These are phyloP conservation scores for Phytophthora citricola DNA, from an alignment of 352 stramenopile genomes.

Conservation along the genomic window DNA sequence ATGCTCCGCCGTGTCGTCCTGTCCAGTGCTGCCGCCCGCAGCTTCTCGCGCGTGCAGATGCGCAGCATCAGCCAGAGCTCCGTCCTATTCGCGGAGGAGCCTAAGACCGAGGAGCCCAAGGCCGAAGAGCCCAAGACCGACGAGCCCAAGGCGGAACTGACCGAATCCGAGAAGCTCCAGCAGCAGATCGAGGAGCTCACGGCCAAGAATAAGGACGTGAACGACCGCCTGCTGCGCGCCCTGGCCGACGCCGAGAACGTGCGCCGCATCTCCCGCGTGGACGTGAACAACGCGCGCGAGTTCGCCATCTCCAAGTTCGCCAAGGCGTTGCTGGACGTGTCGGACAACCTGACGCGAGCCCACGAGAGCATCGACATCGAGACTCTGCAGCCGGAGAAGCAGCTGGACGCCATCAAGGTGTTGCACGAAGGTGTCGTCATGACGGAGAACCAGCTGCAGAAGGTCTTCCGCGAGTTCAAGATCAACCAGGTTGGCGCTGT, in stretches of 20 bases:
- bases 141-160: conserved; percentile 20
- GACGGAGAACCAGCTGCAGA: conserved; percentile 95
- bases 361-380: conserved; percentile 89
- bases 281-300: conserved; percentile 93
- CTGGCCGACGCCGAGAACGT: conserved; percentile 99
- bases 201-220: conserved; percentile 79
- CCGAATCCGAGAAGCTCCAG: conserved; percentile 53
- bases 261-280: conserved; percentile 92
- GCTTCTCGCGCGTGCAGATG: conserved; percentile 43
- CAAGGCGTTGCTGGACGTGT: conserved; percentile 97
- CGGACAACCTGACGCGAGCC: conserved; percentile 97
- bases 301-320: conserved; percentile 98
- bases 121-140: conserved; percentile 28
- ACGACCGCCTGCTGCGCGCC: conserved; percentile 89
- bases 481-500: conserved; percentile 92
- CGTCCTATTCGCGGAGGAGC: conserved; percentile 46
- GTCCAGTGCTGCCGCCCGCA: conserved; percentile 43
- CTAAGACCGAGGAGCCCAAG: conserved; percentile 47
- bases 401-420: conserved; percentile 71
- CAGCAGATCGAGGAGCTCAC: conserved; percentile 80
- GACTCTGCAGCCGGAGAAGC: conserved; percentile 73
- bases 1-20: conserved; percentile 78
- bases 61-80: conserved; percentile 55
- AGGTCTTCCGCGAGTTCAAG: conserved; percentile 95
- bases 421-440: conserved; percentile 92